Evolutionary conservation across 352 stramenopile species (phyloP).

Genomic region (Globisporangium rhizosaccharum): DNA sequence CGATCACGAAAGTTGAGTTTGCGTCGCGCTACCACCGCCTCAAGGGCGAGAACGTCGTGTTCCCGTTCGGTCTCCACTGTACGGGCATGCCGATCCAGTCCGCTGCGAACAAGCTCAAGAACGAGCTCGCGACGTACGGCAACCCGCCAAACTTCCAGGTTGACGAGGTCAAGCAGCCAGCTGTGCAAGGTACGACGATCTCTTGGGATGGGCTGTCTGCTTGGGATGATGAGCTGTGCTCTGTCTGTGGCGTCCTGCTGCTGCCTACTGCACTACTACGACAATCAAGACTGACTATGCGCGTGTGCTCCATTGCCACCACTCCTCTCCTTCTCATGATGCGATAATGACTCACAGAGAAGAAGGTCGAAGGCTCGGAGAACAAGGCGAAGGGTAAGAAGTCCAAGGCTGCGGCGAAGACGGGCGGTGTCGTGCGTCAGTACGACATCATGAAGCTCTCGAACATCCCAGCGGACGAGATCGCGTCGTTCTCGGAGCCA

Average conservation of each 20-base stretch:
- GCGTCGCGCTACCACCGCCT: slow-evolving; percentile 91
- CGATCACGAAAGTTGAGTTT: slow-evolving; percentile 97
- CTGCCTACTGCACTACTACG: too few relatives aligned
- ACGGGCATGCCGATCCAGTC: slow-evolving; percentile 99
- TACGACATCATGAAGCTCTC: slow-evolving; percentile 98
- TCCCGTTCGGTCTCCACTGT: slow-evolving; percentile 99
- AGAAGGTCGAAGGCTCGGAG: slow-evolving; percentile 71
- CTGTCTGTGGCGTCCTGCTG: too few relatives aligned
- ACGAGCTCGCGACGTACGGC: slow-evolving; percentile 94
- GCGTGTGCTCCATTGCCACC: slow-evolving; percentile 2
- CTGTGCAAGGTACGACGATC: slow-evolving; percentile 17
- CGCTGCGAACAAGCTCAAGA: slow-evolving; percentile 99
- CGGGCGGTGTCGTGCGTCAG: slow-evolving; percentile 94
- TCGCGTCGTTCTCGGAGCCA: slow-evolving; percentile 96
- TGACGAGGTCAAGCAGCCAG: slow-evolving; percentile 26
- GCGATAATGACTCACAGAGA: slow-evolving; percentile 30
- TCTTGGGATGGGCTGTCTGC: not conserved
- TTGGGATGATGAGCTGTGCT: not conserved
- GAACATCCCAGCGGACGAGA: slow-evolving; percentile 89
- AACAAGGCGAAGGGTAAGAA: slow-evolving; percentile 95
- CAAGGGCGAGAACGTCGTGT: slow-evolving; percentile 98
- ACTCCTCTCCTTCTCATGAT: not conserved
- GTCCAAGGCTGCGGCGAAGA: slow-evolving; percentile 98
- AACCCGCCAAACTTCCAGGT: slow-evolving; percentile 92
- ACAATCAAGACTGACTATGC: not conserved